Base-by-base conservation (phyloP, 805 yeast genomes). In the Alloascoidea africana region DNA sequence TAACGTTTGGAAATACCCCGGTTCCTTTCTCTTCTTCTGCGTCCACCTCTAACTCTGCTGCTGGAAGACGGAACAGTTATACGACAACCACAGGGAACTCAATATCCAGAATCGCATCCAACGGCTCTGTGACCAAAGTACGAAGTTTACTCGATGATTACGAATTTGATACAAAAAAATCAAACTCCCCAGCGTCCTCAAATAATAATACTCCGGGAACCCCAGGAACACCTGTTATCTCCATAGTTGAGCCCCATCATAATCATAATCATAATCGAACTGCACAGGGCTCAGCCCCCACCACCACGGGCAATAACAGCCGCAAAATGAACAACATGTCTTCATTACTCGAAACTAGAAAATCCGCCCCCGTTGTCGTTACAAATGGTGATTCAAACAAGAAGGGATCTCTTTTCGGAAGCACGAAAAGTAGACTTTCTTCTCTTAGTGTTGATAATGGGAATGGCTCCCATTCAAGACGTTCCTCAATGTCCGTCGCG, bases 301-400 rank as follows among this genome's bases (percentile, higher is more conserved):
- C n/a, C 30, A 23, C 30, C 8, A n/a, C 30, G 30, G 8, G 8
- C 30, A 23, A 23, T 8, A 8, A 23, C 13, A 23, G 8, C n/a
- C n/a, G 8, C 30, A 23, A 23, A n/a, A n/a, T n/a, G n/a, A n/a
- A n/a, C n/a, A n/a, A 23, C n/a, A 23, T 23, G 30, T 23, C 30
- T 23, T 23, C 30, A 23, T 8, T 8, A 23, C 8, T 23, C n/a
- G 30, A 23, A 23, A 8, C 30, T 8, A 23, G 30, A 23, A 23
- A 23, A 23, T 23, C 30, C n/a, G 30, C 30, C 8, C 30, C 30
- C n/a, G n/a, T 8, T 23, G 30, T 23, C n/a, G 30, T 23, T 23
- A 8, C 30, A n/a, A n/a, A n/a, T n/a, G n/a, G n/a, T n/a, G n/a
- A n/a, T n/a, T n/a, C n/a, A n/a, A n/a, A n/a, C n/a, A n/a, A n/a